Evolutionary conservation across 2,329 filamentous ascomycete genomes (phyloP).

Genomic region (Dactylellina haptotyla): DNA sequence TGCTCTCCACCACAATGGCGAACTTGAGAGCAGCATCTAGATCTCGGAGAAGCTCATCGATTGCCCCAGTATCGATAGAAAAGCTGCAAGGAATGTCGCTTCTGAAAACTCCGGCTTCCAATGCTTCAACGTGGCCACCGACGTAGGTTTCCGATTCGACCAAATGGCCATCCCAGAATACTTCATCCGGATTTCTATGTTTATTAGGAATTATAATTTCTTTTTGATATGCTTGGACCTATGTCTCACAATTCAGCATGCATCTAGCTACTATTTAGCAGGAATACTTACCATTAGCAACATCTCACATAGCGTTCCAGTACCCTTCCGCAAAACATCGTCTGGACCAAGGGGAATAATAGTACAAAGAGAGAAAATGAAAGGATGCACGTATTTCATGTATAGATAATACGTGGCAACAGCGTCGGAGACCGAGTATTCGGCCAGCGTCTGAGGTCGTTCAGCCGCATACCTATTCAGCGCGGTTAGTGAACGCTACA

Average conservation of each 20-base stretch:
- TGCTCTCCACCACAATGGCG: constrained; percentile 83
- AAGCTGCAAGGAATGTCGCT: constrained; percentile 96
- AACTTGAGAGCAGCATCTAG: constrained; percentile 90
- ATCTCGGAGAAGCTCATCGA: constrained; percentile 87
- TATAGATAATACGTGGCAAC: constrained; percentile 99
- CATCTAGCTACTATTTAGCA: constrained; percentile 4
- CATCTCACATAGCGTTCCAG: constrained; percentile 99
- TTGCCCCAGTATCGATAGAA: constrained; percentile 83
- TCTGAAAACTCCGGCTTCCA: constrained; percentile 95
- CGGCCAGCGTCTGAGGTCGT: constrained; percentile 89
- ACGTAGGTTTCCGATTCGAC: constrained; percentile 98
- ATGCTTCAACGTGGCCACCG: constrained; percentile 98
- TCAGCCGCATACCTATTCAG: constrained; percentile 82
- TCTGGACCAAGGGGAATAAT: constrained; percentile 93
- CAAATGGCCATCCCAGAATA: constrained; percentile 96
- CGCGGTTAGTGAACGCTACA: constrained; percentile 3
- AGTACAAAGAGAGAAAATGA: constrained; percentile 98
- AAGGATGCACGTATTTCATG: constrained; percentile 99
- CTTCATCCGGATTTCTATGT: constrained; percentile 86
- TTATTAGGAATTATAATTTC: constrained; percentile 96
- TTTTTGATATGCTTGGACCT: constrained; percentile 86
- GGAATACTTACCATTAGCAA: constrained; percentile 77
- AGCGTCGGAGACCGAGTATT: constrained; percentile 98
- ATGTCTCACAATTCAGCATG: constrained; percentile 11
- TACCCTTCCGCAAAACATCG: constrained; percentile 92